phyloP scores from a whole-genome alignment of 2,329 filamentous ascomycete genomes.

The Calycina herbarum region DNA sequence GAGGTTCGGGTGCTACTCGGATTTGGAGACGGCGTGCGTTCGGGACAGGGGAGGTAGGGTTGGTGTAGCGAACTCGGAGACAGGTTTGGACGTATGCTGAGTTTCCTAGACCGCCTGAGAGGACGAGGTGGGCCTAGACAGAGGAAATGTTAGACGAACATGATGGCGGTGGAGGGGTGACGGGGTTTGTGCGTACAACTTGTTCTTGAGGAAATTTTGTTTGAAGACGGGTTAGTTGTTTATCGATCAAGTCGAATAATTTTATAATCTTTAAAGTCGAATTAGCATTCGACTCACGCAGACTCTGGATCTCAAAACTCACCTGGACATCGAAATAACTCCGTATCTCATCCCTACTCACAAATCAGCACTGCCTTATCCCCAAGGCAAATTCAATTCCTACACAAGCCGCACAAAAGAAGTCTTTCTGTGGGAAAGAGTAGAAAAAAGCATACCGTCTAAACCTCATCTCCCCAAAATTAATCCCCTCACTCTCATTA shows the following conservation, averaged over 20 bases:
- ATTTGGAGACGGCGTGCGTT: conserved; percentile 20
- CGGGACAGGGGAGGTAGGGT: conserved; percentile 7
- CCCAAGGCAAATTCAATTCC: not conserved
- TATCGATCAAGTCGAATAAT: conserved; percentile 23
- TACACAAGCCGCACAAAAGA: not conserved
- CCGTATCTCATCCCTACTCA: conserved; percentile 18
- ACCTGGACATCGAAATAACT: conserved; percentile 22
- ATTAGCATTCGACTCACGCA: not conserved
- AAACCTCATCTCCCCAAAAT: conserved; percentile 23
- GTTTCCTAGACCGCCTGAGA: conserved; percentile 46
- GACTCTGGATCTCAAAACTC: not conserved
- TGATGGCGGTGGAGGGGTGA: not conserved
- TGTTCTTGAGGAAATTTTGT: conserved; percentile 18
- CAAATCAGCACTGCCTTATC: not conserved
- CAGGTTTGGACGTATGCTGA: conserved; percentile 43
- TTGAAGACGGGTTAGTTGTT: conserved; percentile 19
- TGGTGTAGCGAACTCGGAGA: conserved; percentile 36
- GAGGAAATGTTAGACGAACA: not conserved
- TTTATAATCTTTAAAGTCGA: conserved; percentile 14
- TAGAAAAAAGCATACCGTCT: not conserved
- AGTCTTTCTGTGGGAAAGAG: no score
- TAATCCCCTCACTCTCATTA: conserved; percentile 35
- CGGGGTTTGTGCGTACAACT: conserved; percentile 14
- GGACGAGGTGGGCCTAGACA: conserved; percentile 40
- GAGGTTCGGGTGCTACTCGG: conserved; percentile 26